Conservation (phyloP, 345 rosid genomes). For the Eucalyptus erythrocorys region DNA sequence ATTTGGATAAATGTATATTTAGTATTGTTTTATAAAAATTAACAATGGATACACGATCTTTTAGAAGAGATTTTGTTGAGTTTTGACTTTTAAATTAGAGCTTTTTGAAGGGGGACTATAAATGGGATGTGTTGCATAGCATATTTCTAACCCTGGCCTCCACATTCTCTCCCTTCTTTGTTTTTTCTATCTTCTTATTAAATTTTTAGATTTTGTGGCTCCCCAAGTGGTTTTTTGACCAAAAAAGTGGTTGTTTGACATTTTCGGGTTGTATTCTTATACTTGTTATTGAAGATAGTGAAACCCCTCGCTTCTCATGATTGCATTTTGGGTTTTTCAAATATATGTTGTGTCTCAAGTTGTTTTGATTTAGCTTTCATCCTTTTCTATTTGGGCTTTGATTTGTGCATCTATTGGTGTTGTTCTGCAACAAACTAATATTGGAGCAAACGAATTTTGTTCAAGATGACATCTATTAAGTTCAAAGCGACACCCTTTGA, state of each 20-base stretch:
- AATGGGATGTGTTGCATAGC: no score
- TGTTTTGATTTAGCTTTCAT: not conserved
- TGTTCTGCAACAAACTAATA: no score
- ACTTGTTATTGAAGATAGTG: not conserved
- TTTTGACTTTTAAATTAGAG: not conserved
- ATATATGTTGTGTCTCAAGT: not conserved
- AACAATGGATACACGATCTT: not conserved
- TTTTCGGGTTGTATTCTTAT: no score
- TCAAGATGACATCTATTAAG: no score
- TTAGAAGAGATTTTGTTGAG: not conserved
- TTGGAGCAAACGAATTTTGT: no score
- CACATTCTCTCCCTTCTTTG: no score
- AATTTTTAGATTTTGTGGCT: no score
- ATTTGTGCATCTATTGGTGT: no score
- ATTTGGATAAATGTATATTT: not conserved
- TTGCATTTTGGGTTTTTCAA: not conserved
- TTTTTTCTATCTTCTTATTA: no score
- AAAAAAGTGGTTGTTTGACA: not conserved
- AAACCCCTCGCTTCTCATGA: rapidly evolving
- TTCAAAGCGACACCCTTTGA: no score
- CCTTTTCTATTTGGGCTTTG: not conserved
- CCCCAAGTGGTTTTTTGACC: rapidly evolving
- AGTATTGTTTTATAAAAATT: not conserved
- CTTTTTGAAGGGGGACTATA: no score
- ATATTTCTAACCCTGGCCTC: no score